These are phyloP conservation scores for Dipodascus albidus DNA, from an alignment of 805 yeast species.

Conservation along the genomic window DNA sequence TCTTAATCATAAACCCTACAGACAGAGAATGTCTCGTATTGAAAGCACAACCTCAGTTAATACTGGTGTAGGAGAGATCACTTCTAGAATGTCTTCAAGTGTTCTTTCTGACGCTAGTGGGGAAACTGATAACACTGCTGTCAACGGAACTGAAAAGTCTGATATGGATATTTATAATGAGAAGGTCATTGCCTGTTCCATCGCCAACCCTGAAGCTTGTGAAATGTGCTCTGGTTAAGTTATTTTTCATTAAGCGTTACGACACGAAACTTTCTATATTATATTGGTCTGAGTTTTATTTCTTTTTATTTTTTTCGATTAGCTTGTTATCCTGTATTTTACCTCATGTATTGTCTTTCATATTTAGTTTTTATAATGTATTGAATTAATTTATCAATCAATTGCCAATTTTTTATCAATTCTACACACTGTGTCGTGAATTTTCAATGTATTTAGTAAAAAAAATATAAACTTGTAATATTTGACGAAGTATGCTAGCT, in stretches of 20 bases:
- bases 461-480: neutral
- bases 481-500: neutral
- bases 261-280: neutral
- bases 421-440: too few species aligned
- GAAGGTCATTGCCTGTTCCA: conserved; percentile 92
- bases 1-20: conserved; percentile 15
- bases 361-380: conserved; percentile 5
- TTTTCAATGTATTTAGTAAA: too few species aligned
- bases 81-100: conserved; percentile 7
- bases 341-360: neutral
- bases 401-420: neutral
- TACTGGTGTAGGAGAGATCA: conserved; percentile 6
- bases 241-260: neutral
- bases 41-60: conserved; percentile 6
- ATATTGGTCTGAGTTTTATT: neutral
- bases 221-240: conserved; percentile 94
- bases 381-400: neutral
- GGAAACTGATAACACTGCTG: conserved; percentile 10
- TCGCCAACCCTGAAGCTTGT: conserved; percentile 93
- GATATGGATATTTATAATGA: conserved; percentile 75
- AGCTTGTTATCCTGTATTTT: neutral
- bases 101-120: neutral
- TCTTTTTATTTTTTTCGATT: neutral
- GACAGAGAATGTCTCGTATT: conserved; percentile 5
- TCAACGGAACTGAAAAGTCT: conserved; percentile 33